Percentiles rank a stretch among this genome's conserved stretches.
phyloP scores from a whole-genome alignment of 257 asterid genomes.

The Paraleonurus japonicus region DNA sequence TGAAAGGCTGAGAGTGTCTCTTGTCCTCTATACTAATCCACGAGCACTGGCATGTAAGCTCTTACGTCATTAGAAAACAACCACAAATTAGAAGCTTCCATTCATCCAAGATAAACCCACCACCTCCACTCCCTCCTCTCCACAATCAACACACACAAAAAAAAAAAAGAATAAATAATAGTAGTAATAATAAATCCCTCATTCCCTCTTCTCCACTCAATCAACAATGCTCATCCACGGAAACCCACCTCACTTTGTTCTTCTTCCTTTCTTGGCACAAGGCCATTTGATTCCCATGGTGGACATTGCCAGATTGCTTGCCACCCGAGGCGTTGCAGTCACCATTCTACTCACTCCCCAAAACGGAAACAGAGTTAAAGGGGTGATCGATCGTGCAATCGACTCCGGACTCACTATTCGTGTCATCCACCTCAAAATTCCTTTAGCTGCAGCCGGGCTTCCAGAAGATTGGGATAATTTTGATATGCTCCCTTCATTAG shows the following conservation, averaged over 20 bases:
- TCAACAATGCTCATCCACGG: slow-evolving; percentile 16
- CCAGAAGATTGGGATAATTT: slow-evolving; percentile 44
- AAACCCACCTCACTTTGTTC: slow-evolving; percentile 43
- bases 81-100: not conserved
- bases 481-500: slow-evolving; percentile 28
- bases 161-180: too few relatives aligned
- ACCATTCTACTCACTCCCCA: slow-evolving; percentile 45
- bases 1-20: not conserved
- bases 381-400: slow-evolving; percentile 35
- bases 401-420: slow-evolving; percentile 33
- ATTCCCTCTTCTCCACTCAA: not conserved
- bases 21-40: not conserved
- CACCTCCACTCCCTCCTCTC: not conserved
- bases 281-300: slow-evolving; percentile 65
- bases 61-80: slow-evolving; percentile 22
- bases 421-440: slow-evolving; percentile 32
- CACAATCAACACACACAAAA: too few relatives aligned
- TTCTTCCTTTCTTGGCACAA: slow-evolving; percentile 60
- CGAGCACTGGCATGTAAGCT: slow-evolving; percentile 16
- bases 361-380: slow-evolving; percentile 30
- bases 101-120: not conserved
- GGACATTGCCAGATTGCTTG: slow-evolving; percentile 55
- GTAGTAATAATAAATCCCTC: too few relatives aligned
- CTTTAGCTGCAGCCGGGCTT: slow-evolving; percentile 32
- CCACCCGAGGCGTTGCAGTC: slow-evolving; percentile 34